Evolutionary conservation across 805 yeast genomes (phyloP).

Genomic region (Blastobotrys americana): DNA sequence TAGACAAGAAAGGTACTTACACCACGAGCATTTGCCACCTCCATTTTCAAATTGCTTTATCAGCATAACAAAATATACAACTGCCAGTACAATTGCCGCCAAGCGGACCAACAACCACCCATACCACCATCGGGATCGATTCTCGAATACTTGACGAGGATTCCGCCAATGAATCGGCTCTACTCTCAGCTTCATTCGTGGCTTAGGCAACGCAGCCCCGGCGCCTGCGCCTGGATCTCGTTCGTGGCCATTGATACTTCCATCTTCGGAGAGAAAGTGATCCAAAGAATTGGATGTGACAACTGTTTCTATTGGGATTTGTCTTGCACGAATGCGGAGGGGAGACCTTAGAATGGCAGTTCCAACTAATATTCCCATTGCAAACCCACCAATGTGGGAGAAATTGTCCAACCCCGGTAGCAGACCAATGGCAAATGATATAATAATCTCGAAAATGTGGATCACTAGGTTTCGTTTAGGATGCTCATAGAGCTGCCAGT

Average conservation of each 20-base stretch:
- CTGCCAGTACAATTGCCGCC: slow-evolving; percentile 37
- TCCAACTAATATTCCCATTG: slow-evolving; percentile 49
- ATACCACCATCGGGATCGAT: slow-evolving; percentile 33
- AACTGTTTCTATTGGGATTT: not conserved
- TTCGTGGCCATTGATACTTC: no score
- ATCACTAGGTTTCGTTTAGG: slow-evolving; percentile 42
- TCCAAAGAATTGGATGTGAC: slow-evolving; percentile 6
- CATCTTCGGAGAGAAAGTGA: not conserved
- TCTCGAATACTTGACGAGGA: slow-evolving; percentile 18
- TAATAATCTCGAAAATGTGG: slow-evolving; percentile 49
- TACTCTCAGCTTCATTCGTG: slow-evolving; percentile 16
- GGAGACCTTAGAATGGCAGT: slow-evolving; percentile 52
- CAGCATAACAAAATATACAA: slow-evolving; percentile 46
- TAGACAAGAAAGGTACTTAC: slow-evolving; percentile 62
- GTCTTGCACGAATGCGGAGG: slow-evolving; percentile 18
- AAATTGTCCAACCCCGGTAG: slow-evolving; percentile 71
- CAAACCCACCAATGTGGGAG: slow-evolving; percentile 69
- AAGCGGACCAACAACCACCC: slow-evolving; percentile 48
- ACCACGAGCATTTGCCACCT: slow-evolving; percentile 56
- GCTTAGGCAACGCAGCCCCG: not conserved
- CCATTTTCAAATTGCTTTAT: slow-evolving; percentile 43
- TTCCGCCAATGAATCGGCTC: slow-evolving; percentile 20
- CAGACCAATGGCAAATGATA: slow-evolving; percentile 56
- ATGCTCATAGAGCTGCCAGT: slow-evolving; percentile 40
- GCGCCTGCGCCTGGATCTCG: no score